These are phyloP conservation scores for Solanum chaucha DNA, from an alignment of 257 asterid species.

Conservation along the genomic window DNA sequence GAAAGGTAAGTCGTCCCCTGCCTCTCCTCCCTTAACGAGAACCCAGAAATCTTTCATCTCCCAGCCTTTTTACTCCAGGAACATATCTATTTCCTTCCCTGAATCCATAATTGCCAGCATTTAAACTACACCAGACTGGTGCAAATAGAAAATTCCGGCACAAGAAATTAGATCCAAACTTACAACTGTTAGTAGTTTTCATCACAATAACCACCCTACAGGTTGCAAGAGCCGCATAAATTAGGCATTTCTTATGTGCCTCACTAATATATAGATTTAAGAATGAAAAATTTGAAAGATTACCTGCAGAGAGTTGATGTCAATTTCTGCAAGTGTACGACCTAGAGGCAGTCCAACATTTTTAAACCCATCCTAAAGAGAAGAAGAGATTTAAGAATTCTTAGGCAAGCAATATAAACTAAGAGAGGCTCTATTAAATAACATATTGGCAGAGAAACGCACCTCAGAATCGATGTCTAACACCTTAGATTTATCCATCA, in stretches of 20 bases:
- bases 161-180: neutral
- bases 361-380: slow-evolving; percentile 46
- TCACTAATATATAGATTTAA: neutral
- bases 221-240: neutral
- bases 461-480: slow-evolving; percentile 11
- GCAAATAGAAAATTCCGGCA: neutral
- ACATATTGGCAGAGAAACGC: neutral
- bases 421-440: neutral
- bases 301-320: slow-evolving; percentile 76
- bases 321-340: slow-evolving; percentile 48
- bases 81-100: neutral
- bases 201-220: neutral
- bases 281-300: slow-evolving; percentile 11
- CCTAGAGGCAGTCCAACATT: slow-evolving; percentile 50
- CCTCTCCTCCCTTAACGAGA: neutral
- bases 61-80: neutral
- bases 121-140: neutral
- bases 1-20: neutral
- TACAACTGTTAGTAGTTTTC: neutral
- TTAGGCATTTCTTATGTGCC: neutral
- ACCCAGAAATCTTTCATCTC: neutral
- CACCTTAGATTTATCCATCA: slow-evolving; percentile 42
- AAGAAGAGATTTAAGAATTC: neutral
- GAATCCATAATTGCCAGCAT: neutral
- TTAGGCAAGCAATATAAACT: neutral